These are phyloP conservation scores for Angophora floribunda DNA, from an alignment of 345 rosid species.

Conservation along the genomic window DNA sequence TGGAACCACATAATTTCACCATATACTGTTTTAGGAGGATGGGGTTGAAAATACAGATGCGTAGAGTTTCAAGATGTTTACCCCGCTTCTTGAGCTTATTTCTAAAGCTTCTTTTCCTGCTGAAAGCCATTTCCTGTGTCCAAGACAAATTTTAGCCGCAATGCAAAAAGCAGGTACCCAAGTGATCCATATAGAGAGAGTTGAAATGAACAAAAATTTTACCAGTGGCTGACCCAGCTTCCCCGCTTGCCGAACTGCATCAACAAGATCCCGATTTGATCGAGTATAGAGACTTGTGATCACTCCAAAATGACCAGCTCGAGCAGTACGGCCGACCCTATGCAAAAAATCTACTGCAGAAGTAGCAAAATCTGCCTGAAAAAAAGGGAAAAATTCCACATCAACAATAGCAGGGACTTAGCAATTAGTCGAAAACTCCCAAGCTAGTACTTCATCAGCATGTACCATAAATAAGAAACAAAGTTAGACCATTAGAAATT, in stretches of 20 bases:
- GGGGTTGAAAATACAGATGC: not conserved
- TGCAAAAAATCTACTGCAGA: conserved; percentile 94
- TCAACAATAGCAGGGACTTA: not conserved
- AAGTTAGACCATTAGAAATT: not conserved
- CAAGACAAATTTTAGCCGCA: not conserved
- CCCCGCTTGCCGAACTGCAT: conserved; percentile 69
- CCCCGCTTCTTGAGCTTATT: conserved; percentile 59
- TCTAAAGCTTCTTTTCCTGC: conserved; percentile 72
- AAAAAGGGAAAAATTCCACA: not conserved
- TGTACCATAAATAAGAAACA: not conserved
- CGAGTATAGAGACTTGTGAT: conserved; percentile 88
- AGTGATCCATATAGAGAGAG: not conserved
- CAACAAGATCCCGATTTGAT: conserved; percentile 66
- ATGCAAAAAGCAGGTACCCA: not conserved
- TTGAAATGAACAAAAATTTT: not conserved
- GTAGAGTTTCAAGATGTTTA: not conserved
- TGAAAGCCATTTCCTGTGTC: conserved; percentile 59
- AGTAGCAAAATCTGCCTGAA: conserved; percentile 95
- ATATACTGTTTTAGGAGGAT: not conserved
- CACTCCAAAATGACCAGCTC: conserved; percentile 87
- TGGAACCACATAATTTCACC: not conserved
- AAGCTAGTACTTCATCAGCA: not conserved
- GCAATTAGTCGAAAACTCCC: not conserved
- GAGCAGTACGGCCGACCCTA: conserved; percentile 92
- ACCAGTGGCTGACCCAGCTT: conserved; percentile 84